Conservation (phyloP, 1,284 basidiomycete genomes). For the Ustanciosporium gigantosporum region DNA sequence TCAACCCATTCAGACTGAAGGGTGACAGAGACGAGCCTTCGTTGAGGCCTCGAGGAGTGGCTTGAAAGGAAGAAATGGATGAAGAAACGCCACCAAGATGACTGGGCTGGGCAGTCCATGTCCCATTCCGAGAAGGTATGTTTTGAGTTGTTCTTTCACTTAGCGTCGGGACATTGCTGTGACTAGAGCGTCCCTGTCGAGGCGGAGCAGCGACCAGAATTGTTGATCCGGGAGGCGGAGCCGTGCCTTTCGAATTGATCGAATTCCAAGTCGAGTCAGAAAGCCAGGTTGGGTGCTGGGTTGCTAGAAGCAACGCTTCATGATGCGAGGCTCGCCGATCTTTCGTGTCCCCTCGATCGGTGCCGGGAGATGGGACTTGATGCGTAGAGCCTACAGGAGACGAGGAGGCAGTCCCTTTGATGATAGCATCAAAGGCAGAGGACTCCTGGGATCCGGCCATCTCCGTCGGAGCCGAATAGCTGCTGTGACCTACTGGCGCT, state of each 20-base stretch:
- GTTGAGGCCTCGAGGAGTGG: too few species aligned
- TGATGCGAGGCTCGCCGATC: slow-evolving; percentile 4
- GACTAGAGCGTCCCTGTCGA: slow-evolving; percentile 9
- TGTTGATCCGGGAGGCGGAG: slow-evolving; percentile 30
- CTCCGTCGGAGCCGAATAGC: too few species aligned
- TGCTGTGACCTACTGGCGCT: too few species aligned
- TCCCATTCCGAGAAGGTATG: too few species aligned
- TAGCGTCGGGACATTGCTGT: slow-evolving; percentile 22
- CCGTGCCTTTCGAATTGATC: slow-evolving; percentile 20
- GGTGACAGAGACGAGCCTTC: too few species aligned
- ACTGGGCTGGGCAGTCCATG: too few species aligned
- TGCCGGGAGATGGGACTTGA: too few species aligned
- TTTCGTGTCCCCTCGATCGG: background rate
- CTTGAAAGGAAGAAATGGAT: too few species aligned
- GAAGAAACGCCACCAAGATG: too few species aligned
- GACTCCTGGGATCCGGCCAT: too few species aligned
- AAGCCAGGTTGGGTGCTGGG: slow-evolving; percentile 31
- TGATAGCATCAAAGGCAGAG: background rate
- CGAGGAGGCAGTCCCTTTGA: background rate
- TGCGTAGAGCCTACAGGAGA: too few species aligned
- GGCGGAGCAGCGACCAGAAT: slow-evolving; percentile 38
- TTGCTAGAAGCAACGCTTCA: slow-evolving; percentile 13
- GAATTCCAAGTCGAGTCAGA: slow-evolving; percentile 39
- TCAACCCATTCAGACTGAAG: too few species aligned
- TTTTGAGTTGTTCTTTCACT: slow-evolving; percentile 33